Evolutionary conservation across 495 filamentous ascomycete genomes (phyloP).

Genomic region (Jackrogersella minutella): DNA sequence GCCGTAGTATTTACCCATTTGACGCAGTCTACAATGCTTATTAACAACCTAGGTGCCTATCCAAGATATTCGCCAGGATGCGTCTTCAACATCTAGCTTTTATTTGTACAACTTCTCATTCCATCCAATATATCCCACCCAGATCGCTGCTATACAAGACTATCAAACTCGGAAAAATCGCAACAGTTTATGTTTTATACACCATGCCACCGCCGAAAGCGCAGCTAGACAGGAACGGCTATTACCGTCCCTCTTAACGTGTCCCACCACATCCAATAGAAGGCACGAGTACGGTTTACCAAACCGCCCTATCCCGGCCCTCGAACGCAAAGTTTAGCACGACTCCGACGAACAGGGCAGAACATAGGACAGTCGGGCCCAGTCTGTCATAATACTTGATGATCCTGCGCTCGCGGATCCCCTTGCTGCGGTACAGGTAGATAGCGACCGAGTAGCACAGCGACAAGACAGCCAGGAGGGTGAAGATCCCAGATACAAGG

Average conservation of each 20-base stretch:
- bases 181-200: no score
- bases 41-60: not conserved
- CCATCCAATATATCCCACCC: no score
- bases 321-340: conserved; percentile 79
- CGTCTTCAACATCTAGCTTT: no score
- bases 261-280: no score
- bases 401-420: conserved; percentile 79
- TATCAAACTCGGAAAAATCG: no score
- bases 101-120: no score
- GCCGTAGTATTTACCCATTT: no score
- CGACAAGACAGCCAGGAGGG: conserved; percentile 74
- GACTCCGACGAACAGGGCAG: conserved; percentile 74
- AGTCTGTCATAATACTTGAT: conserved; percentile 90
- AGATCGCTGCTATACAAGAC: no score
- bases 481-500: conserved; percentile 77
- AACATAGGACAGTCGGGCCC: conserved; percentile 84
- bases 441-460: conserved; percentile 81
- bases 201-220: no score
- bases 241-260: no score
- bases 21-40: not conserved
- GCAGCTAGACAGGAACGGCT: no score
- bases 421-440: conserved; percentile 86
- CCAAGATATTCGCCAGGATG: not conserved
- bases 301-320: conserved; percentile 48
- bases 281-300: conserved; percentile 41